Percentiles rank a stretch among this genome's conserved stretches.
phyloP scores from a whole-genome alignment of 352 stramenopile species.

The Chrysophaeum taylorii region DNA sequence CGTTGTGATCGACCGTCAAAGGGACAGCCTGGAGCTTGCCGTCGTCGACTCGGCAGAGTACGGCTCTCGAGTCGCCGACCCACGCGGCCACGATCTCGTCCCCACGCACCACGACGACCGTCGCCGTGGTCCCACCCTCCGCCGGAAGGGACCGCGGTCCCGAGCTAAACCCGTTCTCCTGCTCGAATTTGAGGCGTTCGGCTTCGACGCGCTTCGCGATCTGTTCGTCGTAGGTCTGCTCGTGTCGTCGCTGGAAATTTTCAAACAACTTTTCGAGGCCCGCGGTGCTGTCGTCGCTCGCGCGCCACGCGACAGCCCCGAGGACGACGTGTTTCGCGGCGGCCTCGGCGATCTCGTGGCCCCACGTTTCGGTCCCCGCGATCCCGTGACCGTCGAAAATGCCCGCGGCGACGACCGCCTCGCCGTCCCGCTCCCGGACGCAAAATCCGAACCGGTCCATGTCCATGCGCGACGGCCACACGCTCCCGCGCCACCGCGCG shows the following conservation, averaged over 20 bases:
- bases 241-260: not conserved
- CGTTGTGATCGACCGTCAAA: not conserved
- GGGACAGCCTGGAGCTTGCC: not conserved
- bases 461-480: not conserved
- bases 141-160: not conserved
- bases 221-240: not conserved
- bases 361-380: not conserved
- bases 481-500: not conserved
- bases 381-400: conserved; percentile 8
- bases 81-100: not conserved
- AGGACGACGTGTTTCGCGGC: not conserved
- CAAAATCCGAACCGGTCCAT: not conserved
- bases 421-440: not conserved
- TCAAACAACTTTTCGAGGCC: not conserved
- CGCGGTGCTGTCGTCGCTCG: too few species aligned
- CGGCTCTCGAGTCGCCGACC: conserved; percentile 10
- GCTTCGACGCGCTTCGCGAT: not conserved
- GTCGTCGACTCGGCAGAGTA: not conserved
- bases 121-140: conserved; percentile 7
- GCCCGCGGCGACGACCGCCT: not conserved
- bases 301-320: not conserved
- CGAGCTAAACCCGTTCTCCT: not conserved
- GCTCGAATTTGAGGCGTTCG: not conserved
- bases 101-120: not conserved
- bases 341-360: not conserved